These are phyloP conservation scores for Phytophthora ramorum DNA, from an alignment of 352 stramenopile species.

Conservation along the genomic window DNA sequence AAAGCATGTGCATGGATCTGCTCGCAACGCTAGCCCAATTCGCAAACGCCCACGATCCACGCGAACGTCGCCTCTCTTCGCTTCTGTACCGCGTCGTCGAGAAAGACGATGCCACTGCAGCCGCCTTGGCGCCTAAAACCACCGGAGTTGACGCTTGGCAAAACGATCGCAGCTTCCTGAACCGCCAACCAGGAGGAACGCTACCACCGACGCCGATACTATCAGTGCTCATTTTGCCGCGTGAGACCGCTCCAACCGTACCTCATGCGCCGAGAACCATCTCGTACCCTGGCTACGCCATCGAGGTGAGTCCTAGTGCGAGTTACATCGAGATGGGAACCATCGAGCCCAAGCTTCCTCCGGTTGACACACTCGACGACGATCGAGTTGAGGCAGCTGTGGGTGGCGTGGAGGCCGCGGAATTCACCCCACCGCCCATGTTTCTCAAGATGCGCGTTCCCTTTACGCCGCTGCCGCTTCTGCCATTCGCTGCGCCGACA, in stretches of 20 bases:
- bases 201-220: constrained; percentile 46
- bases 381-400: constrained; percentile 4
- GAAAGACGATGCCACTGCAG: constrained; percentile 41
- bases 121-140: not conserved
- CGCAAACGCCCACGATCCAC: constrained; percentile 55
- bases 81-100: constrained; percentile 68
- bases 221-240: constrained; percentile 30
- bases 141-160: constrained; percentile 45
- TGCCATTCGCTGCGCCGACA: not conserved
- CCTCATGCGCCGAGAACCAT: constrained; percentile 45
- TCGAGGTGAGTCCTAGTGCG: constrained; percentile 59
- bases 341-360: constrained; percentile 60
- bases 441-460: constrained; percentile 48
- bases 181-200: constrained; percentile 24
- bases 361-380: constrained; percentile 21
- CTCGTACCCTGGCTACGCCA: constrained; percentile 49
- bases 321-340: constrained; percentile 66
- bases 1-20: constrained; percentile 76
- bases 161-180: constrained; percentile 64
- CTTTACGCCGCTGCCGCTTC: constrained; percentile 25
- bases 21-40: constrained; percentile 68
- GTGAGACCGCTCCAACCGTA: constrained; percentile 29
- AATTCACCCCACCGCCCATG: constrained; percentile 55
- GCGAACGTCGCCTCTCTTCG: constrained; percentile 63
- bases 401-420: constrained; percentile 16